Evolutionary conservation across 2,329 filamentous ascomycete species (phyloP).

Genomic region (Aaosphaeria arxii): DNA sequence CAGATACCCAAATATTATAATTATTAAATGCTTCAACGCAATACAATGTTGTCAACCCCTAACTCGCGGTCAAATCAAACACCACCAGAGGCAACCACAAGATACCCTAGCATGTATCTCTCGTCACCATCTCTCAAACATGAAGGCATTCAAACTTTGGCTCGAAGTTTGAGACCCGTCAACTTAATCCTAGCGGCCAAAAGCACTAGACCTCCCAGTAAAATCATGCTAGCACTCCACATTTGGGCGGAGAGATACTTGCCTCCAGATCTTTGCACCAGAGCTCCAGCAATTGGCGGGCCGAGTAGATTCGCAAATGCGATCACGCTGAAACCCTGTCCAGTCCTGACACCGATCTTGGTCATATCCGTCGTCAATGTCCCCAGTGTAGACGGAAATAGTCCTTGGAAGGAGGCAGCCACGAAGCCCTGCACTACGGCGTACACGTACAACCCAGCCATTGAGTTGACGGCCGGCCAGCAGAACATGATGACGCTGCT

Average conservation of each 20-base stretch:
- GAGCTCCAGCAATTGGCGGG: slow-evolving; percentile 46
- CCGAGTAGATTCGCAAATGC: slow-evolving; percentile 45
- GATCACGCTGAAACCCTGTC: slow-evolving; percentile 48
- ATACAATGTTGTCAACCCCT: too few species aligned
- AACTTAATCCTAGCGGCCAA: slow-evolving; percentile 24
- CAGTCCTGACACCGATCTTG: slow-evolving; percentile 46
- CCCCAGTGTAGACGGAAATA: slow-evolving; percentile 44
- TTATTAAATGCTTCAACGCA: too few species aligned
- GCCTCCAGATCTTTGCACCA: slow-evolving; percentile 41
- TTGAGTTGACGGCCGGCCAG: slow-evolving; percentile 53
- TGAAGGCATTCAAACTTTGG: too few species aligned
- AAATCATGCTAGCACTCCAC: slow-evolving; percentile 32
- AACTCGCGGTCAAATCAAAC: too few species aligned
- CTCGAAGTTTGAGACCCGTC: slow-evolving; percentile 24
- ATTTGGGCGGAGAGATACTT: slow-evolving; percentile 45
- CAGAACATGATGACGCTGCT: slow-evolving; percentile 51
- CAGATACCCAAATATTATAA: too few species aligned
- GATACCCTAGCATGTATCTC: too few species aligned
- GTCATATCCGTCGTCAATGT: slow-evolving; percentile 47
- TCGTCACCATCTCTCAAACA: too few species aligned
- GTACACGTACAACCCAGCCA: slow-evolving; percentile 42
- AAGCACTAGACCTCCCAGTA: slow-evolving; percentile 26
- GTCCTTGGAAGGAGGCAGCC: slow-evolving; percentile 43
- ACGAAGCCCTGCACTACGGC: slow-evolving; percentile 46
- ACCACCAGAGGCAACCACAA: too few species aligned